Conservation (phyloP, 2,329 filamentous ascomycete genomes). For the Phaeosphaeria sp. region DNA sequence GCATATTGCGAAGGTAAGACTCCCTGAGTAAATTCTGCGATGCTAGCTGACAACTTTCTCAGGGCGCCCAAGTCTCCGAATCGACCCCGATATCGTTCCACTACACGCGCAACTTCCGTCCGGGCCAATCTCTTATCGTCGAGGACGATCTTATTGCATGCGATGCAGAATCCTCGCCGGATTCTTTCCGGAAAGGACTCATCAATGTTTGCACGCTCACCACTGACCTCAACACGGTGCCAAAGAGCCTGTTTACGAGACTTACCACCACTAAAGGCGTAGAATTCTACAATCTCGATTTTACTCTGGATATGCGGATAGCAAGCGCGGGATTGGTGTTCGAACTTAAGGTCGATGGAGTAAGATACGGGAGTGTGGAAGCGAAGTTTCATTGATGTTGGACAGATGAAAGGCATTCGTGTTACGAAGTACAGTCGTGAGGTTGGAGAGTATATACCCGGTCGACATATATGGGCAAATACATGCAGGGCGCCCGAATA, state of each 20-base stretch:
- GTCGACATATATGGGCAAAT: background rate
- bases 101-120: conserved; percentile 84
- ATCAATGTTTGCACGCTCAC: conserved; percentile 79
- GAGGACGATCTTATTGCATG: conserved; percentile 82
- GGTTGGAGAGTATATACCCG: background rate
- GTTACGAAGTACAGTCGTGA: too few species aligned
- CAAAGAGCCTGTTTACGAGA: conserved; percentile 74
- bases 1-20: conserved; percentile 76
- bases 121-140: conserved; percentile 77
- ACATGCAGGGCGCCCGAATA: background rate
- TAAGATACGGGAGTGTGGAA: conserved; percentile 77
- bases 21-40: background rate
- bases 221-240: conserved; percentile 80
- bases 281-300: conserved; percentile 83
- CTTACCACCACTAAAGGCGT: conserved; percentile 80
- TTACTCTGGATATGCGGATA: conserved; percentile 83
- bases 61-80: conserved; percentile 79
- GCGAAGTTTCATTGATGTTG: conserved; percentile 73
- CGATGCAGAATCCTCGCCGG: conserved; percentile 71
- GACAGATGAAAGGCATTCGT: too few species aligned
- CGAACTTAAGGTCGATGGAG: conserved; percentile 79
- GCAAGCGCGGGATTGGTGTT: conserved; percentile 79
- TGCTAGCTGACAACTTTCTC: conserved; percentile 12
- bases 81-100: conserved; percentile 78
- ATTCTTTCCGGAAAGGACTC: conserved; percentile 57